Evolutionary conservation across 164 flowering plant species (phyloP), one percentile per base, ranked within the genome.

Genomic region (Warburgia ugandensis): DNA sequence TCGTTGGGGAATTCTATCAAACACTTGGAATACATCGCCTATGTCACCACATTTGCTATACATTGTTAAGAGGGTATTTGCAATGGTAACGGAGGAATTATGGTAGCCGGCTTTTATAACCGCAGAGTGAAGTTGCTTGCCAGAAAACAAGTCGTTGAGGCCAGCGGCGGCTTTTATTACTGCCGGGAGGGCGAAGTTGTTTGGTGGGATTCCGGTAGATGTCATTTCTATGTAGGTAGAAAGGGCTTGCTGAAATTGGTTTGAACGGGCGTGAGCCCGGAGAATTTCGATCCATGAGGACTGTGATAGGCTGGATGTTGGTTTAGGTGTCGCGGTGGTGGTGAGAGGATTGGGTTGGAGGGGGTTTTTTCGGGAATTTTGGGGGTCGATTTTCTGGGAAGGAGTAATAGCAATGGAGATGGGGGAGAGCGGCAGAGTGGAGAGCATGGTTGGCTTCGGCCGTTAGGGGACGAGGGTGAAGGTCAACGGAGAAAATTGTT

Each of bases 151-250:
- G 67, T 83, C 86, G 2, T 56, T 66, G 36, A 79, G 59, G 40
- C 59, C 73, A 0, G 79, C 48, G 6, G 55, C 79, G 6, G 89
- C 83, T 54, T 81, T 86, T 17, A 86, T 47, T 29, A 71, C 65
- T 0, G 88, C 86, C 0, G 94, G 96, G 68, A 82, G 81, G 30
- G 73, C 75, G 32, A 79, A 84, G 29, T 83, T 71, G 58, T 88
- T 79, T 6, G 86, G 91, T 5, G 49, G 27, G 20, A 71, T 23
- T 9, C 83, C 83, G 1, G 74, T 55, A 5, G 22, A 11, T 0
- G 65, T 63, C 90, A 84, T 80, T 2, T 64, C 63, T 11, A 71
- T 54, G 63, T 77, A 87, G 7, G 86, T 70, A 19, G 54, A 65
- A 7, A 87, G 51, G 59, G 94, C 90, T 47, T 77, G 73, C n/a